Percentiles rank a stretch among this genome's conserved stretches.
These are phyloP conservation scores for Coemansia sp. DNA, from an alignment of 192 early-diverging fungal species.

Conservation along the genomic window DNA sequence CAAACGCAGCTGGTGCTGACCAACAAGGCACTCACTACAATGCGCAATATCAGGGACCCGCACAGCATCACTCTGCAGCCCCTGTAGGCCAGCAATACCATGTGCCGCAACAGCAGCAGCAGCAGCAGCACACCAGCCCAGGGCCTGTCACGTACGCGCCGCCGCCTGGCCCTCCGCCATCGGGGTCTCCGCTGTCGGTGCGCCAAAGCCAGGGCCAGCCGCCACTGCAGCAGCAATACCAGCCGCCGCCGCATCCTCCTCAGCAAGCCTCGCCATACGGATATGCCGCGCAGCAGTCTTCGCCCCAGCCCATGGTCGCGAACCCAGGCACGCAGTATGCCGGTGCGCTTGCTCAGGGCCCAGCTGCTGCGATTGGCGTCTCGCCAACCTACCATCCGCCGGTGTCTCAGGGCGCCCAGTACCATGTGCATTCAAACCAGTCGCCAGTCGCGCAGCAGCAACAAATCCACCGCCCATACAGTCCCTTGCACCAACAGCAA, in stretches of 20 bases:
- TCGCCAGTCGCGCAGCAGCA: background rate
- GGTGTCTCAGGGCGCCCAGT: slow-evolving; percentile 3
- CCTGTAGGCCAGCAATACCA: background rate
- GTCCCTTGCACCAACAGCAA: slow-evolving; percentile 3
- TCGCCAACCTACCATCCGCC: slow-evolving; percentile 10
- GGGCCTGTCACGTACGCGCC: slow-evolving; percentile 6
- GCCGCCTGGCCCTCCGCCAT: slow-evolving; percentile 12
- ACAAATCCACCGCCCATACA: background rate
- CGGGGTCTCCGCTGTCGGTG: background rate
- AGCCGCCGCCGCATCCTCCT: slow-evolving; percentile 6
- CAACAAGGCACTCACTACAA: slow-evolving; percentile 1
- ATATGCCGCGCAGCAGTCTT: background rate
- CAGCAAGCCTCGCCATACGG: background rate
- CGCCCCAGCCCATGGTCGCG: background rate
- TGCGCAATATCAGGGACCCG: background rate
- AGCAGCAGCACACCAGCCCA: slow-evolving; percentile 4
- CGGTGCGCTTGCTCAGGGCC: background rate
- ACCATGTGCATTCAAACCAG: background rate
- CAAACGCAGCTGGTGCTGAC: background rate
- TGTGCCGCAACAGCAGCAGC: slow-evolving; percentile 14
- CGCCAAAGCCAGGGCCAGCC: slow-evolving; percentile 20
- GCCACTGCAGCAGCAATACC: slow-evolving; percentile 6
- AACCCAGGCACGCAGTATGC: background rate
- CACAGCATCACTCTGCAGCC: slow-evolving; percentile 6
- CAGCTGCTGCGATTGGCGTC: background rate